Conservation (phyloP, 208 protist genomes). For the Acanthamoeba castellanii region DNA sequence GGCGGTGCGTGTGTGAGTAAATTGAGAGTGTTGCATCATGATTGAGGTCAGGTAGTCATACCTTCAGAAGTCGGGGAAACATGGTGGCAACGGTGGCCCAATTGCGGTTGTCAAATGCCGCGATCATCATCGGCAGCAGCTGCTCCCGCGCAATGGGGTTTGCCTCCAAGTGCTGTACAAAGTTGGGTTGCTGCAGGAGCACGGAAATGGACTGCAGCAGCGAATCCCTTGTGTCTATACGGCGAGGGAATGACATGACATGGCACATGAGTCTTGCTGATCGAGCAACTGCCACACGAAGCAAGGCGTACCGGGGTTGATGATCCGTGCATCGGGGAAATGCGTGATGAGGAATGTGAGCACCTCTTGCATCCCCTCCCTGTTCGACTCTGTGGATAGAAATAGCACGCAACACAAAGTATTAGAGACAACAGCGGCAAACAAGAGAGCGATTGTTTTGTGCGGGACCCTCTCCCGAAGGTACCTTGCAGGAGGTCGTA, state of each 20-base stretch:
- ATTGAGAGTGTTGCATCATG: background rate
- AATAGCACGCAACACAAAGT: background rate
- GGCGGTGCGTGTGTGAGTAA: background rate
- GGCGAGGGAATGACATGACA: background rate
- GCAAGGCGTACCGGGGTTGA: conserved; percentile 51
- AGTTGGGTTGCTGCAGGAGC: conserved; percentile 68
- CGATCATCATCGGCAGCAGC: conserved; percentile 51
- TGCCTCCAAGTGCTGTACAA: conserved; percentile 53
- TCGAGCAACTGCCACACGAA: background rate
- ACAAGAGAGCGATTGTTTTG: background rate
- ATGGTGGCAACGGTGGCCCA: conserved; percentile 73
- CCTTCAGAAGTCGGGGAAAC: conserved; percentile 62
- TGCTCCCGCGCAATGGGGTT: background rate
- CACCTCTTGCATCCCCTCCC: conserved; percentile 26
- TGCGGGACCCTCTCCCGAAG: background rate
- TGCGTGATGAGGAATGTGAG: conserved; percentile 63
- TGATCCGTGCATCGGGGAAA: conserved; percentile 56
- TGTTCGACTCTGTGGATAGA: conserved; percentile 1
- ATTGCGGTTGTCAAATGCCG: conserved; percentile 69
- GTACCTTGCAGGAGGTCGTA: conserved; percentile 50
- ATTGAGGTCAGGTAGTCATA: background rate
- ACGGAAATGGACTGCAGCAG: conserved; percentile 71
- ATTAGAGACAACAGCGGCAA: background rate
- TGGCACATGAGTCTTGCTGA: background rate
- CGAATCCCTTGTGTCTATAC: conserved; percentile 51